Conservation (phyloP, 768 basidiomycete species). For the Lyophyllum decastes region DNA sequence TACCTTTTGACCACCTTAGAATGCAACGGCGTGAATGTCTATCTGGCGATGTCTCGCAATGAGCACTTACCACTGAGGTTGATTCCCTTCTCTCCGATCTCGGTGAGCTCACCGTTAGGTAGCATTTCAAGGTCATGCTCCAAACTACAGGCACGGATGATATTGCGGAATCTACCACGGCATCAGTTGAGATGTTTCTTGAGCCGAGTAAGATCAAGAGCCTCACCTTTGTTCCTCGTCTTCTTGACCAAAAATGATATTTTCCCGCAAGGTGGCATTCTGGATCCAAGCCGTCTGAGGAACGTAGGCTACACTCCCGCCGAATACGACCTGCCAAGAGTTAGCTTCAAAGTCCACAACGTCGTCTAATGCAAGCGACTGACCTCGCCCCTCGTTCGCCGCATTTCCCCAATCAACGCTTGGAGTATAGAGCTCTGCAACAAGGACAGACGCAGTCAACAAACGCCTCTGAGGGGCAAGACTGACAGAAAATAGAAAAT, state of each 20-base stretch:
- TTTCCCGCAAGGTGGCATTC: slow-evolving; percentile 70
- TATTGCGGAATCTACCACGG: slow-evolving; percentile 51
- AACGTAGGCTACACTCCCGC: slow-evolving; percentile 57
- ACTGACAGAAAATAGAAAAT: too few relatives aligned
- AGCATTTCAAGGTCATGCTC: slow-evolving; percentile 72
- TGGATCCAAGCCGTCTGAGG: slow-evolving; percentile 66
- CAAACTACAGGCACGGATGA: slow-evolving; percentile 67
- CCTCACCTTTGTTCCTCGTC: slow-evolving; percentile 61
- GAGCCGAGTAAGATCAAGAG: background rate
- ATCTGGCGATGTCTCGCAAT: too few relatives aligned
- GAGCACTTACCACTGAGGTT: slow-evolving; percentile 60
- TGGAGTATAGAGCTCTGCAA: slow-evolving; percentile 56
- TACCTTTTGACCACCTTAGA: slow-evolving; percentile 46
- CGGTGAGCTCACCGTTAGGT: slow-evolving; percentile 66
- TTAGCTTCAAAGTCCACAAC: background rate
- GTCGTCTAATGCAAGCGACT: slow-evolving; percentile 14
- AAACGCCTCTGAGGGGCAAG: too few relatives aligned
- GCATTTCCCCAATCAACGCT: slow-evolving; percentile 69
- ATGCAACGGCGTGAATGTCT: too few relatives aligned
- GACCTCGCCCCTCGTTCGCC: slow-evolving; percentile 57
- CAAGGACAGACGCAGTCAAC: background rate
- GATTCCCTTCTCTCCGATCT: slow-evolving; percentile 80
- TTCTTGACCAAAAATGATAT: slow-evolving; percentile 71
- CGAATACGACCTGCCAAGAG: slow-evolving; percentile 43
- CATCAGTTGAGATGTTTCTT: background rate